Evolutionary conservation across 73 alveolate genomes (phyloP).

Genomic region (Tetrahymena elliotti): DNA sequence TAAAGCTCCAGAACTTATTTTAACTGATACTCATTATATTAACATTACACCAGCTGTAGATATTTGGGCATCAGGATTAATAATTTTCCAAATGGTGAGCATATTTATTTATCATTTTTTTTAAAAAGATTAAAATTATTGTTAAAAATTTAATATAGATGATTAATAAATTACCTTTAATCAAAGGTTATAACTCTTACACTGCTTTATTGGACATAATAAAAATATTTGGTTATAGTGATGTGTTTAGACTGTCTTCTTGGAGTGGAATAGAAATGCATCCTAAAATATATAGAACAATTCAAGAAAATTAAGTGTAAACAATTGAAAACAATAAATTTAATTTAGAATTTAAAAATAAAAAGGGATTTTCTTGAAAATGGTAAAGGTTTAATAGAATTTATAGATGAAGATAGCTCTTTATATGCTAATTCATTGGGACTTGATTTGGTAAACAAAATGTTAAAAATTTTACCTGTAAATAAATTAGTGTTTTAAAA

Average conservation of each 20-base stretch:
- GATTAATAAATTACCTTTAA: neutral
- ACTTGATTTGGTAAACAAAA: neutral
- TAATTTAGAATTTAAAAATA: too few species aligned
- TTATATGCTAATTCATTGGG: neutral
- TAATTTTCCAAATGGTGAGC: neutral
- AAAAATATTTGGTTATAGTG: neutral
- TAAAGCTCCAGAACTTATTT: neutral
- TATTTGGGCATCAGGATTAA: neutral
- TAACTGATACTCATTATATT: neutral
- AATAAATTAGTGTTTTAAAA: neutral
- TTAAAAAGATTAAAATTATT: neutral
- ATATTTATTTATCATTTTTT: too few species aligned
- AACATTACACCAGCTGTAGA: neutral
- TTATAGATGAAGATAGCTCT: neutral
- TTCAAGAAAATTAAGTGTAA: neutral
- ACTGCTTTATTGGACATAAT: neutral
- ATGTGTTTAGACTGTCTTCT: neutral
- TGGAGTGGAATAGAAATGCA: neutral
- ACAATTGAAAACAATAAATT: too few species aligned
- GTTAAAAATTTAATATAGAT: neutral
- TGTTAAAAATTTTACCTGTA: neutral
- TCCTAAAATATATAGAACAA: neutral
- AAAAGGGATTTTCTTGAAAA: neutral
- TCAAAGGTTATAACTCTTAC: neutral
- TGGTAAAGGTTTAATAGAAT: neutral